phyloP scores from a whole-genome alignment of 139 green algal species.

The Coelastrella sp. region DNA sequence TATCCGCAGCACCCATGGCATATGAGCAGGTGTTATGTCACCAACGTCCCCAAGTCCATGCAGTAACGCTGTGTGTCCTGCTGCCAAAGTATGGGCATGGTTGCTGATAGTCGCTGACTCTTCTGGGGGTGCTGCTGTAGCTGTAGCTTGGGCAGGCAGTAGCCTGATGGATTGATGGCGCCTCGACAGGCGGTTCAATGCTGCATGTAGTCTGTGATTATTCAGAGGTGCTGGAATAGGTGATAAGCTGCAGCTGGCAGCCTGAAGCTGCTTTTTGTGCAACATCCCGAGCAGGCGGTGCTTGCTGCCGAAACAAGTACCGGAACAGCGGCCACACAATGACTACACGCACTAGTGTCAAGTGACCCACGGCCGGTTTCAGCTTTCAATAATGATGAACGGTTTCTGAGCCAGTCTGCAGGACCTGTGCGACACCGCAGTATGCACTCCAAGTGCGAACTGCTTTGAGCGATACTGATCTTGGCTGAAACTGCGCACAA shows the following conservation, averaged over 20 bases:
- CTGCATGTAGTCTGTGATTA: background rate
- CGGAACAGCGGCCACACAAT: background rate
- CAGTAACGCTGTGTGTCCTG: conserved; percentile 59
- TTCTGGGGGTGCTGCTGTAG: background rate
- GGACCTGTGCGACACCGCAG: too few species aligned
- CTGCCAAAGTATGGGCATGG: background rate
- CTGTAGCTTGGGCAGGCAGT: background rate
- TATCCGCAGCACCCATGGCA: conserved; percentile 85
- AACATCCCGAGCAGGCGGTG: background rate
- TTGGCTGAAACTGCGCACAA: too few species aligned
- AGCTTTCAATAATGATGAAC: too few species aligned
- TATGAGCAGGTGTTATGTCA: conserved; percentile 68
- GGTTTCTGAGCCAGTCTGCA: too few species aligned
- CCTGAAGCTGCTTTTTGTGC: background rate
- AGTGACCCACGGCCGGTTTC: too few species aligned
- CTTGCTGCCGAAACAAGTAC: background rate
- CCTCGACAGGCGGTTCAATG: background rate
- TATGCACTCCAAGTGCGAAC: too few species aligned
- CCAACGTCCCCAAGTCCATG: conserved; percentile 82
- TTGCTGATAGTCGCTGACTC: background rate
- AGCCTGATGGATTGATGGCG: background rate
- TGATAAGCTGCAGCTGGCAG: background rate
- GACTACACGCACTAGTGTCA: too few species aligned
- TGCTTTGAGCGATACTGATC: too few species aligned
- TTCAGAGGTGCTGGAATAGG: background rate